Conservation (phyloP, 495 filamentous ascomycete species). For the Daldinia vernicosa region DNA sequence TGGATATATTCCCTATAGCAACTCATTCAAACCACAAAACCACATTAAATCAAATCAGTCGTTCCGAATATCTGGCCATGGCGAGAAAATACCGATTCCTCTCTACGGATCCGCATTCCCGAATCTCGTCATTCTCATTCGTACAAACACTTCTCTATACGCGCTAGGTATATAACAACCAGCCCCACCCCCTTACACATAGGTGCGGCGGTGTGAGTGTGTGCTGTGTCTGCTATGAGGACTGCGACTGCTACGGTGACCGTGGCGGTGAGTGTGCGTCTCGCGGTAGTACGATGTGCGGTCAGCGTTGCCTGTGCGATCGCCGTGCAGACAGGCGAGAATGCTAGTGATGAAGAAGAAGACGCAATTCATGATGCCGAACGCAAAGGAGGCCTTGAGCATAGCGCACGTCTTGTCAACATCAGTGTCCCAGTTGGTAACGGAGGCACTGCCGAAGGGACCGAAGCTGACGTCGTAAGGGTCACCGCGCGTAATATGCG, state of each 20-base stretch:
- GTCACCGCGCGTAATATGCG: slow-evolving; percentile 55
- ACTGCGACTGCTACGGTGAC: slow-evolving; percentile 54
- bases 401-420: slow-evolving; percentile 83
- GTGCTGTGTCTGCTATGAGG: slow-evolving; percentile 50
- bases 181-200: slow-evolving; percentile 28
- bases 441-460: slow-evolving; percentile 60
- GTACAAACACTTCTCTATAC: background rate
- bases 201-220: slow-evolving; percentile 48
- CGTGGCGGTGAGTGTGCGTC: slow-evolving; percentile 54
- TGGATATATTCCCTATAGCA: no score
- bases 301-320: slow-evolving; percentile 53
- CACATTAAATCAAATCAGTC: background rate
- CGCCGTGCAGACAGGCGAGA: slow-evolving; percentile 67
- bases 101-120: background rate
- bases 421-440: slow-evolving; percentile 56
- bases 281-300: slow-evolving; percentile 51
- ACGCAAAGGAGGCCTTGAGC: slow-evolving; percentile 86
- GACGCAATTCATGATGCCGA: slow-evolving; percentile 86
- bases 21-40: no score
- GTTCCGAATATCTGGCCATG: background rate
- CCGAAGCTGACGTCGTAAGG: slow-evolving; percentile 67
- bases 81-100: background rate
- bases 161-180: background rate
- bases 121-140: background rate
- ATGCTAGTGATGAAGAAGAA: slow-evolving; percentile 81